These are phyloP conservation scores for Catunica adiposa DNA, from an alignment of 2,329 filamentous ascomycete species.

Conservation along the genomic window DNA sequence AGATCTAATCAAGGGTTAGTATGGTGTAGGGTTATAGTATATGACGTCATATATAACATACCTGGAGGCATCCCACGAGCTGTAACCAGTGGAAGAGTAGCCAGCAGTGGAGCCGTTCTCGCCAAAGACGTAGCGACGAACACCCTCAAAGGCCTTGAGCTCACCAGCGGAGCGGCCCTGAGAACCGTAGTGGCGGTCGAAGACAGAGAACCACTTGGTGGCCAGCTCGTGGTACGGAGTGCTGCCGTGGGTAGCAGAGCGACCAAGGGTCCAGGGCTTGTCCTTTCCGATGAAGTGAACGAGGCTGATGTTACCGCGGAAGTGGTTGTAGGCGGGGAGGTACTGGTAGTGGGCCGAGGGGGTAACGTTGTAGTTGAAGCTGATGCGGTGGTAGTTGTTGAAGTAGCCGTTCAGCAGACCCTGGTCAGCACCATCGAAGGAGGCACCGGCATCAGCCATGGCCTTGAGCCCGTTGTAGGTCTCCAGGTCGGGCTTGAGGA, in stretches of 20 bases:
- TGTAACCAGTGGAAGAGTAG: constrained; percentile 11
- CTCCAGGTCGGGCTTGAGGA: constrained; percentile 66
- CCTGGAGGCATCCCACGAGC: constrained; percentile 16
- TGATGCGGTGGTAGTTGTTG: constrained; percentile 69
- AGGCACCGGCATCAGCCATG: constrained; percentile 72
- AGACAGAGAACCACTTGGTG: constrained; percentile 84
- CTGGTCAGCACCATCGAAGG: constrained; percentile 94
- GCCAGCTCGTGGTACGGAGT: constrained; percentile 52
- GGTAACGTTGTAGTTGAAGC: constrained; percentile 94
- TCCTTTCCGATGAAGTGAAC: constrained; percentile 86
- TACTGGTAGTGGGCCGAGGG: constrained; percentile 96
- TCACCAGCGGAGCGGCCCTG: constrained; percentile 16
- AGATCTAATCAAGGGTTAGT: constrained; percentile 6
- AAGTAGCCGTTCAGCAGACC: constrained; percentile 93
- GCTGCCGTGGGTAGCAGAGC: constrained; percentile 25
- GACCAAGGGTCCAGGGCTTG: constrained; percentile 71
- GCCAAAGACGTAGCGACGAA: constrained; percentile 39
- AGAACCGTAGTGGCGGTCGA: constrained; percentile 65
- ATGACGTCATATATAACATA: constrained; percentile 3
- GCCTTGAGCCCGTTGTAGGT: constrained; percentile 75
- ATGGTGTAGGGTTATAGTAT: background rate
- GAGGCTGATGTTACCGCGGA: constrained; percentile 74
- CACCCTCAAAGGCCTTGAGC: constrained; percentile 18
- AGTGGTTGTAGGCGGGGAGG: constrained; percentile 83
- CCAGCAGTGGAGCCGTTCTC: constrained; percentile 24